Conservation (phyloP, 2,329 filamentous ascomycete genomes). For the Pyricularia grisea region DNA sequence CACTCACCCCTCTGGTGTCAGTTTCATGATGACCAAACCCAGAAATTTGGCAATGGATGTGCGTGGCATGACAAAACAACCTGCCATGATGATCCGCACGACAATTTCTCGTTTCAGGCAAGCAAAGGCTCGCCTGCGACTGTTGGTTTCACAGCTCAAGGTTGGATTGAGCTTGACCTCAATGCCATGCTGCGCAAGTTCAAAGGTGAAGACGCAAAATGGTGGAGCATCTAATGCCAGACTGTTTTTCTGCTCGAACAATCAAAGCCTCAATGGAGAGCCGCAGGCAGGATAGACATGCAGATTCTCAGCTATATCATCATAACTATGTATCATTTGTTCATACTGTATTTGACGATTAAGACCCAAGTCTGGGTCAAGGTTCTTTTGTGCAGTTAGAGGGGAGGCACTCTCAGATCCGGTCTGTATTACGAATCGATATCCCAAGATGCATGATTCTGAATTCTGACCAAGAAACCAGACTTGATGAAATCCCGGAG, state of each 20-base stretch:
- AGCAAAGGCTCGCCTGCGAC: too few species aligned
- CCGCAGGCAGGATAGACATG: neutral
- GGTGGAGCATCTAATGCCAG: neutral
- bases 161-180: neutral
- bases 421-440: neutral
- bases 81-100: neutral
- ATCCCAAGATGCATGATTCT: neutral
- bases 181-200: neutral
- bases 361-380: neutral
- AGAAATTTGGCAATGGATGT: neutral
- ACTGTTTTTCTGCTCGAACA: too few species aligned
- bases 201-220: constrained; percentile 3
- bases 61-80: neutral
- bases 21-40: constrained; percentile 22
- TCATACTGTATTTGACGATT: neutral
- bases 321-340: neutral
- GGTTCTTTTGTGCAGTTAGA: neutral
- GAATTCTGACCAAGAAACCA: neutral
- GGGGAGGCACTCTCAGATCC: neutral
- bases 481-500: neutral
- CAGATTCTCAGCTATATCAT: neutral
- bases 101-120: neutral
- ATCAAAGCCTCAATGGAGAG: neutral
- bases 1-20: constrained; percentile 30
- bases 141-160: neutral